Percentiles rank a stretch among this genome's conserved stretches.
phyloP scores from a whole-genome alignment of 2,329 filamentous ascomycete species.

The Cadophora sp. region DNA sequence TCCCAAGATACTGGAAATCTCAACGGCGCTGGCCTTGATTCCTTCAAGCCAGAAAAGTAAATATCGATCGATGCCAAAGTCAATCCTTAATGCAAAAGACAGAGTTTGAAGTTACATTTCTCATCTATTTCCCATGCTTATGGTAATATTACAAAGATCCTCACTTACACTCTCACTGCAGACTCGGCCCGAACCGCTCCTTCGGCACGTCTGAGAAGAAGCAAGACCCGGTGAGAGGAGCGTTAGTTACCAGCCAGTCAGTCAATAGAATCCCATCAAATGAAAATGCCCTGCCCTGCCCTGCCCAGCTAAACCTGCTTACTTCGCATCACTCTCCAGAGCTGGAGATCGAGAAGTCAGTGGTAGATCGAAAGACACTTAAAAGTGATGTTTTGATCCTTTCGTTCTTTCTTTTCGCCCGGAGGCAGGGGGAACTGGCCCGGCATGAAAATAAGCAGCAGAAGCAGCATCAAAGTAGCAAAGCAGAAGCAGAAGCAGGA shows the following conservation, averaged over 20 bases:
- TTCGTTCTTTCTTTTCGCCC: background rate
- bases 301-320: no score
- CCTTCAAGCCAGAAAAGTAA: no score
- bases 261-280: background rate
- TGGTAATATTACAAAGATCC: background rate
- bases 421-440: background rate
- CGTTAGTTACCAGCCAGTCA: no score
- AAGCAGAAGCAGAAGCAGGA: background rate
- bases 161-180: background rate
- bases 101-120: background rate
- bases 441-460: background rate
- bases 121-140: background rate
- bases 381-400: no score
- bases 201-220: background rate
- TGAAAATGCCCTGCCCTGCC: background rate
- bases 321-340: background rate
- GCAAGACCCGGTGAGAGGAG: background rate
- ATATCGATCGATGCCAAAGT: background rate
- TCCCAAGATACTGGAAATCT: background rate
- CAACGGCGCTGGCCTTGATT: no score
- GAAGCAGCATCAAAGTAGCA: no score
- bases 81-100: background rate
- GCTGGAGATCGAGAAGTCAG: background rate
- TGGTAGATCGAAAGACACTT: background rate
- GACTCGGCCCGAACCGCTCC: constrained; percentile 16